A percentile compares a stretch with the other conserved stretches of the same genome.
These are phyloP conservation scores for Penicillium hordei DNA, from an alignment of 2,329 filamentous ascomycete species.

Conservation along the genomic window DNA sequence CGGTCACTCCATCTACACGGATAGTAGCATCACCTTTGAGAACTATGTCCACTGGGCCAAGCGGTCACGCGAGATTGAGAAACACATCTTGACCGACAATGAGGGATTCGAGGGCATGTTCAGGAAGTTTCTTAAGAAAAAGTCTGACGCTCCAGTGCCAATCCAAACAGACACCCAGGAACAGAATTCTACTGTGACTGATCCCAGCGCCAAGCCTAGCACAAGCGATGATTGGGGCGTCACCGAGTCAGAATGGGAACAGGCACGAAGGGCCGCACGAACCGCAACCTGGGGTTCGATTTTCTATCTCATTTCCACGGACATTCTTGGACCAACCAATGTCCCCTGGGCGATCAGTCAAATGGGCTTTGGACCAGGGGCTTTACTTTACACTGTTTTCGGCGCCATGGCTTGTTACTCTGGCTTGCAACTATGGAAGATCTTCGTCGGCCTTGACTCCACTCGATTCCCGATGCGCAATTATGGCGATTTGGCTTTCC, in stretches of 20 bases:
- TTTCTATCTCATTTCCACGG: constrained; percentile 54
- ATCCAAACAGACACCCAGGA: background rate
- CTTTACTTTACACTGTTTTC: constrained; percentile 41
- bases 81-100: constrained; percentile 18
- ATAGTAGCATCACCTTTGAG: constrained; percentile 36
- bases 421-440: constrained; percentile 44
- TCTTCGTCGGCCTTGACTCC: constrained; percentile 50
- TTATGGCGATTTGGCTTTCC: constrained; percentile 53
- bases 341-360: constrained; percentile 33
- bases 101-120: constrained; percentile 7
- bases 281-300: constrained; percentile 50
- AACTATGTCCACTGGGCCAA: constrained; percentile 39
- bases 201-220: background rate
- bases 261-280: constrained; percentile 48
- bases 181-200: background rate
- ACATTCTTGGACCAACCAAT: constrained; percentile 49
- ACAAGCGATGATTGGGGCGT: background rate
- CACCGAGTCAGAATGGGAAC: constrained; percentile 45
- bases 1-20: constrained; percentile 15
- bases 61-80: constrained; percentile 37
- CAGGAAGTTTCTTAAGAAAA: background rate
- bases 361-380: constrained; percentile 47
- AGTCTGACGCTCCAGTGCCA: background rate
- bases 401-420: constrained; percentile 46
- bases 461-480: constrained; percentile 49